Evolutionary conservation across 1,284 basidiomycete species (phyloP), one percentile per base, ranked within the genome.

Genomic region (Leccinum huronense): DNA sequence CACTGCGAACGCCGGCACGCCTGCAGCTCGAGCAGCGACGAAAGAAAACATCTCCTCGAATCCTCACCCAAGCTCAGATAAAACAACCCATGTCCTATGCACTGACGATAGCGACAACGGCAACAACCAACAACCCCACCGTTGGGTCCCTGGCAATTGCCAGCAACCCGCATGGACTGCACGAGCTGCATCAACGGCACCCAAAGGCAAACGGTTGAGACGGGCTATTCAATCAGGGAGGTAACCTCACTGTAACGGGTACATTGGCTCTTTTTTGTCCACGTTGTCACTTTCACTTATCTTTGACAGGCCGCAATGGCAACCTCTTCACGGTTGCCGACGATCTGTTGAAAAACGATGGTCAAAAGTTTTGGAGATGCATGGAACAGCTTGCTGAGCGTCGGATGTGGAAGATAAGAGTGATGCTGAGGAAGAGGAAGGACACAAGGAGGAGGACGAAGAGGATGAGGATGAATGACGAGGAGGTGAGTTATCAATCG

Each of bases 301-400:
- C 64, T 66, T 69, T 51, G 65, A 60, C 66, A 85, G 84, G 83
- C 65, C 85, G 88, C 75, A 94, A 93, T 23, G 23, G 23, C 68
- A 90, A 96, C 74, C 98, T 99, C 73, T 84, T 99, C 63, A 98
- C 97, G n/a, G 97, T 99, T 59, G 97, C 97, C 59, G 97, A 99
- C 75, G 97, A 99, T 80, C 86, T 99, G 60, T 84, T 98, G 71
- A 97, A 97, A 83, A 98, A 98, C 74, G 96, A 99, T 73, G 97
- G 95, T 3, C 94, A 95, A 73, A 98, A 98, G 81, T 99, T 82
- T 81, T 99, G 72, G 96, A 99, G 81, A 99, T 99, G 97, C 23
- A 99, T 99, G 97, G 97, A 99, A 78, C 95, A 97, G 78, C 86
- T 99, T 40, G 96, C 97, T 1, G 95, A 98, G 75, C 88, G 94